Base-by-base conservation (phyloP, 2,329 filamentous ascomycete genomes). In the Talaromyces sp. region DNA sequence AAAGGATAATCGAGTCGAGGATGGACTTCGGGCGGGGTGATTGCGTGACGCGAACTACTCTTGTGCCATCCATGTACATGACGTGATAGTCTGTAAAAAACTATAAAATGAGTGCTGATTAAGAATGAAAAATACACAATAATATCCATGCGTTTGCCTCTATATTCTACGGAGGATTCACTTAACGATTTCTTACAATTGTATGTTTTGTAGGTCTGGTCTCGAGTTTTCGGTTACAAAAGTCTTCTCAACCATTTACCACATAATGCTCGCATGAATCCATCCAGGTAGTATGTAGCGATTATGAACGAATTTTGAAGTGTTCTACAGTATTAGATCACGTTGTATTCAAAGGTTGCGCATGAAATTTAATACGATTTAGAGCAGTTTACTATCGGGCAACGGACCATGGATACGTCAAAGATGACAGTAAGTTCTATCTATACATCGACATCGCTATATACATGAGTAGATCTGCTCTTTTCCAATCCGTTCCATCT, bases 11-110 rank as follows among this genome's bases (percentile, higher is more conserved):
- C 7, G 1, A 33, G 16, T 19, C 7, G 19, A 33, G 27, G 9
- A 54, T 33, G 27, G 24, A 13, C 27, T 33, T 19, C 16, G 27
- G 27, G 59, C 43, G 58, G 59, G 45, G 31, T 52, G 31, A 61
- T 61, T 50, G 59, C 59, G 59, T 61, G 59, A 61, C 45, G 14
- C 35, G 43, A 27, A 45, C 59, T 61, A 50, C 45, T 50, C n/a
- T 61, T 61, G 33, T 61, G 45, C 31, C 45, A 54, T 54, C 3
- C 45, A 54, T 35, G 27, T 35, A 33, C 27, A 54, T 54, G 27
- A 11, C 27, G 50, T 54, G 50, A 35, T 11, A 35, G 27, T 19
- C 16, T 27, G 24, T 9, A 16, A 3, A 4, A 35, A 54, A 22
- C 22, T 22, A 22, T 50, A 13, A 52, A 33, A 52, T n/a, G 24